These are phyloP conservation scores for Zarea fungicola DNA, from an alignment of 2,329 filamentous ascomycete species.

Conservation along the genomic window DNA sequence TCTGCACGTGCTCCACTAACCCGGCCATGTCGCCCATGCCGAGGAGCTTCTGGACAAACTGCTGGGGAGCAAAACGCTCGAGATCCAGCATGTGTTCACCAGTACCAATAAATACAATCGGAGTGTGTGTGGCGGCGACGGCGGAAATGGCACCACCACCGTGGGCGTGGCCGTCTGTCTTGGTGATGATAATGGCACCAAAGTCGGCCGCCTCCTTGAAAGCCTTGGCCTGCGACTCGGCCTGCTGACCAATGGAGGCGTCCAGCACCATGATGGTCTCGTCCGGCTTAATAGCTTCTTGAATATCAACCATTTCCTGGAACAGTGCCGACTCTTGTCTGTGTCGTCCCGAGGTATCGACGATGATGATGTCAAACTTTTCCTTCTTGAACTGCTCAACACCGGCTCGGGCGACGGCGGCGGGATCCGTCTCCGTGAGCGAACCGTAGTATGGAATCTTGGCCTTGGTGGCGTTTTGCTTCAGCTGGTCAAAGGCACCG, in stretches of 20 bases:
- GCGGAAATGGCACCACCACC: constrained; percentile 97
- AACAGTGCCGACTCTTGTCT: constrained; percentile 93
- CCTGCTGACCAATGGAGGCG: constrained; percentile 92
- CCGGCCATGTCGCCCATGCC: constrained; percentile 98
- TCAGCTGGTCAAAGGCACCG: constrained; percentile 95
- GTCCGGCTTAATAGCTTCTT: constrained; percentile 77
- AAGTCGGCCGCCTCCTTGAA: constrained; percentile 98
- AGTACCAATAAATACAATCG: constrained; percentile 96
- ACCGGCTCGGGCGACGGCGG: constrained; percentile 87
- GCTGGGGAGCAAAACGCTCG: constrained; percentile 85
- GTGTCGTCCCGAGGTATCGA: constrained; percentile 93
- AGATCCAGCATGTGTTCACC: constrained; percentile 96
- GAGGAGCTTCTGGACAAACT: constrained; percentile 88
- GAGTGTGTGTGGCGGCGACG: constrained; percentile 91
- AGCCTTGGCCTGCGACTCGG: constrained; percentile 87
- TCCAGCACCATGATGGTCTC: constrained; percentile 99
- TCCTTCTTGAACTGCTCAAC: constrained; percentile 99
- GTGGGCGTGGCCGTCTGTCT: constrained; percentile 92
- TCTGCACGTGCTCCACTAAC: constrained; percentile 93
- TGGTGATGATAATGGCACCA: constrained; percentile 97
- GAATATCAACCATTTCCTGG: constrained; percentile 96
- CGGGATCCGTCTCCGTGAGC: constrained; percentile 91
- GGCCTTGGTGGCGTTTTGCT: constrained; percentile 97
- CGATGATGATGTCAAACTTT: constrained; percentile 95
- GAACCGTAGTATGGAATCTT: constrained; percentile 99